Evolutionary conservation across 306 rosid genomes (phyloP), one percentile per base, ranked within the genome.

Genomic region (Begonia masoniana): DNA sequence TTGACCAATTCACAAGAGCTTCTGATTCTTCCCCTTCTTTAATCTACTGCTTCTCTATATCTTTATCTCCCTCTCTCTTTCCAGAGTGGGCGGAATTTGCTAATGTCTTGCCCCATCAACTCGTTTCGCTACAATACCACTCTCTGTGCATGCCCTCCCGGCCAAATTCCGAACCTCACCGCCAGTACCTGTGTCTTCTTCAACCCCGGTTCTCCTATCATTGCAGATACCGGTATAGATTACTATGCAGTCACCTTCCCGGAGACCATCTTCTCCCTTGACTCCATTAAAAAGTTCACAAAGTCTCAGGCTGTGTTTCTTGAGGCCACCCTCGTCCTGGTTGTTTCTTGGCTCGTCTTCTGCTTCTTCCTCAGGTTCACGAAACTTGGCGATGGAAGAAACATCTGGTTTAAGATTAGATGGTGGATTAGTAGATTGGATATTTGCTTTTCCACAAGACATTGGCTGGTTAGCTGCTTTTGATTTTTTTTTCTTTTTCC

Each of bases 261-360:
- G 0, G 73, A 61, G 66, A 77, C 73, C 24, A 43, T 92, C 54
- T 72, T 78, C 69, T 80, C 68, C 43, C 81, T 91, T 52, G 93
- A 86, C 54, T 55, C 84, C 50, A 75, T 92, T 45, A 86, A 68
- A 81, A 92, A 81, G 81, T 76, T 92, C 60, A 83, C 99, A 11
- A 92, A 86, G 71, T 92, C 96, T 15, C 99, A 92, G 72, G 95
- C 99, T 45, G 84, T 86, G 68, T 92, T 92, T 78, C 76, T 92
- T 72, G 87, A 92, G 60, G 93, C 87, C 52, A 92, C 96, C 46
- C 68, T 92, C 12, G 63, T 83, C 47, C 24, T 86, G 79, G 72
- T 86, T 8, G 71, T 86, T 12, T 81, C 93, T 17, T 92, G 99
- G 99, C 86, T 92, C 45, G 2, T 35, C 2, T 72, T 83, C 50